phyloP scores from a whole-genome alignment of 73 alveolate genomes.

The Paramecium primaurelia region DNA sequence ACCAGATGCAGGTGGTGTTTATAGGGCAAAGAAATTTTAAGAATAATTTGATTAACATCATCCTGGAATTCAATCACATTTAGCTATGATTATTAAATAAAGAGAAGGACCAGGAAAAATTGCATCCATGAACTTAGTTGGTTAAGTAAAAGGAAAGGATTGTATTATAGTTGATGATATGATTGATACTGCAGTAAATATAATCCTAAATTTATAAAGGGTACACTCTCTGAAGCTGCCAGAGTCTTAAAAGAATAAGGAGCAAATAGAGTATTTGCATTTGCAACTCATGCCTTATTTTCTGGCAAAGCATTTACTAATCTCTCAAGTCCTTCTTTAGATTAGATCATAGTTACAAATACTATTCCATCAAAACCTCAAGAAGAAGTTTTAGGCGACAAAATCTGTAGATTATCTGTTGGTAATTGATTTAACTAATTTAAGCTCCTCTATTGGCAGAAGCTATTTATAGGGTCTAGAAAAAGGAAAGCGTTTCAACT shows the following conservation, averaged over 20 bases:
- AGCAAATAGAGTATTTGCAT: slow-evolving; percentile 89
- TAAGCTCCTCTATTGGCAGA: slow-evolving; percentile 62
- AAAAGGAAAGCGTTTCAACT: slow-evolving; percentile 50
- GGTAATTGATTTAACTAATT: neutral
- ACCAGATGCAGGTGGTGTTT: slow-evolving; percentile 98
- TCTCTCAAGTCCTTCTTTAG: slow-evolving; percentile 73
- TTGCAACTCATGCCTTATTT: slow-evolving; percentile 95
- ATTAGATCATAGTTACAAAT: slow-evolving; percentile 85
- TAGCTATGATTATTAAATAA: slow-evolving; percentile 87
- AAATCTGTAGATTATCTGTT: slow-evolving; percentile 54
- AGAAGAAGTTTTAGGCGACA: slow-evolving; percentile 43
- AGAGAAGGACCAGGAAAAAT: slow-evolving; percentile 81
- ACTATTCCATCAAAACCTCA: slow-evolving; percentile 72
- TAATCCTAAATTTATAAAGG: slow-evolving; percentile 18
- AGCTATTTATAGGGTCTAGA: slow-evolving; percentile 60
- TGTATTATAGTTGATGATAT: slow-evolving; percentile 88
- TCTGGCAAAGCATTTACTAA: slow-evolving; percentile 83
- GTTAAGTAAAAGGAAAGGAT: slow-evolving; percentile 74
- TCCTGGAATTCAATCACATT: slow-evolving; percentile 60
- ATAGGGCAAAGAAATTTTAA: slow-evolving; percentile 81
- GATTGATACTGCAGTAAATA: slow-evolving; percentile 83
- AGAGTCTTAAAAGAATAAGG: slow-evolving; percentile 78
- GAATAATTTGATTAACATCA: slow-evolving; percentile 54
- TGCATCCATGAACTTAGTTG: slow-evolving; percentile 80
- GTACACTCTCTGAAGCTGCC: slow-evolving; percentile 94